Conservation (phyloP, 768 basidiomycete species). For the Termitomyces heimii region DNA sequence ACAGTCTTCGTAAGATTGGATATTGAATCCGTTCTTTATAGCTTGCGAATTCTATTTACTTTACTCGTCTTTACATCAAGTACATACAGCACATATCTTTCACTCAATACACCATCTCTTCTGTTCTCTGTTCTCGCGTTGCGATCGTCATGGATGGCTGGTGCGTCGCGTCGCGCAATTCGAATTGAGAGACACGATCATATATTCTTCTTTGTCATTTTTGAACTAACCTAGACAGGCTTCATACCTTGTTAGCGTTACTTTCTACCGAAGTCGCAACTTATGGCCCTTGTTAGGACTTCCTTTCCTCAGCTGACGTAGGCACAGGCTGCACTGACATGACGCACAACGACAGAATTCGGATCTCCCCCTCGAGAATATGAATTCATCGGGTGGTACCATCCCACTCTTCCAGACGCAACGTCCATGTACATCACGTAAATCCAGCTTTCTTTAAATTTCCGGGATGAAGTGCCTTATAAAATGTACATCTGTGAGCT, state of each 20-base stretch:
- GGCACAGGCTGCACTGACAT: neutral
- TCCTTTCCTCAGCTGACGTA: no score
- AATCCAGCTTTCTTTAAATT: neutral
- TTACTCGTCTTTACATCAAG: neutral
- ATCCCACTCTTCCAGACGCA: neutral
- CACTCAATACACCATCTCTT: neutral
- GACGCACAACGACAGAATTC: neutral
- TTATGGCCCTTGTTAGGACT: no score
- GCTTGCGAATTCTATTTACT: neutral
- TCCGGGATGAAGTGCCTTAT: neutral
- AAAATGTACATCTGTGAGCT: neutral
- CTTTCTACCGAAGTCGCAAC: neutral
- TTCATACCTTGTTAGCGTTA: no score
- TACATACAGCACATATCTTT: neutral
- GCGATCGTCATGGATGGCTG: neutral
- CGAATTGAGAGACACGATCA: neutral
- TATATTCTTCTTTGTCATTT: neutral
- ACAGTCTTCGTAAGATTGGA: no score
- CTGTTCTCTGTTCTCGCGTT: no score
- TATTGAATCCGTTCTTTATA: neutral
- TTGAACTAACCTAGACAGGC: neutral
- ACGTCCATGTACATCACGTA: neutral
- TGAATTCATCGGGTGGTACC: neutral
- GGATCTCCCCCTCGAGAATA: neutral
- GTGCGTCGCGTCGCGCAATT: neutral